phyloP scores from a whole-genome alignment of 108 stramenopile species.

The Pseudonitzschia multiseries region DNA sequence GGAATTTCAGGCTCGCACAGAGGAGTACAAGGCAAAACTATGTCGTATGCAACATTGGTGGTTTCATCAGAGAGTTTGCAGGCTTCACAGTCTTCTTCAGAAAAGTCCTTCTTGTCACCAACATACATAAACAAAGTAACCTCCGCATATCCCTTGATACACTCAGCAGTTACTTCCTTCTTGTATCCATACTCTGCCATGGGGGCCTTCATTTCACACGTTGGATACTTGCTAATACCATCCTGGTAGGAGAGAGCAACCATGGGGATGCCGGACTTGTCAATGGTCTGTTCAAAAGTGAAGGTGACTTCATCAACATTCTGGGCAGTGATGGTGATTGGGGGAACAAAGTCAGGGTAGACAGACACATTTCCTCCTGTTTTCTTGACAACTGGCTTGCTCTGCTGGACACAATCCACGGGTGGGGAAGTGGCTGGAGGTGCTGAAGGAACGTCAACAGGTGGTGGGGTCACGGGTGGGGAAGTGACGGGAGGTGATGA shows the following conservation, averaged over 20 bases:
- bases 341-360: neutral
- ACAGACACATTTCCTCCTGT: neutral
- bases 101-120: neutral
- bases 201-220: neutral
- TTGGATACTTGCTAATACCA: neutral
- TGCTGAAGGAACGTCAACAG: neutral
- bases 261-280: neutral
- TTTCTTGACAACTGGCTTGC: no score
- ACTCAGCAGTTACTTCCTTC: neutral
- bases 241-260: neutral
- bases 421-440: neutral
- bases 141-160: slow-evolving; percentile 10
- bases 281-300: neutral
- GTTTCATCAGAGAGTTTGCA: neutral
- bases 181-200: neutral
- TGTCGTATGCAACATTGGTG: neutral
- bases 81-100: neutral
- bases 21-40: slow-evolving; percentile 5
- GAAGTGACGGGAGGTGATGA: neutral
- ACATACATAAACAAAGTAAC: neutral
- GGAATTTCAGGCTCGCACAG: slow-evolving; percentile 7
- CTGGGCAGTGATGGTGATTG: slow-evolving; percentile 1
- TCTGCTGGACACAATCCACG: no score
- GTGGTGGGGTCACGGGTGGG: no score
- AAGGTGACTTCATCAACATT: slow-evolving; percentile 1